Conservation (phyloP, 768 basidiomycete species). For the Boletus speciosus region DNA sequence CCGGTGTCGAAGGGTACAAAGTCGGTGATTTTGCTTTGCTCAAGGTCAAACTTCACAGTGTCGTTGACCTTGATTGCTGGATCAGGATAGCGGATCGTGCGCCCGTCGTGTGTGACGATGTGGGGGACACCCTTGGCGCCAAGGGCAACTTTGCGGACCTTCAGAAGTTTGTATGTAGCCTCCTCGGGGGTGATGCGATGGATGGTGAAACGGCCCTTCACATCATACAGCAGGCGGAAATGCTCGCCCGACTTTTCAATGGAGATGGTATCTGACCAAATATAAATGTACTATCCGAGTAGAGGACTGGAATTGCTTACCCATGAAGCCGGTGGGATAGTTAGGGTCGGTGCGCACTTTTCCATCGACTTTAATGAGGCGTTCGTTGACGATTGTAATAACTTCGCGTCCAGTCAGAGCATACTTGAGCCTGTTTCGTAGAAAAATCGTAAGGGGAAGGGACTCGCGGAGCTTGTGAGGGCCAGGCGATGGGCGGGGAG, state of each 20-base stretch:
- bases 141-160: conserved; percentile 88
- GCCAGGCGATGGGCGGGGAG: conserved; percentile 95
- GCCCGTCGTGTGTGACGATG: conserved; percentile 98
- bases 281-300: background rate
- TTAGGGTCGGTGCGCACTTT: conserved; percentile 98
- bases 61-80: conserved; percentile 94
- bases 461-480: conserved; percentile 99
- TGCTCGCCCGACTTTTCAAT: conserved; percentile 99
- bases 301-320: conserved; percentile 41
- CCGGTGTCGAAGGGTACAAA: conserved; percentile 96
- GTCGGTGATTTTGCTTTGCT: conserved; percentile 89
- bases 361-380: conserved; percentile 96
- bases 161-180: conserved; percentile 93
- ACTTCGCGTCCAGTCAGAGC: conserved; percentile 97
- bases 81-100: conserved; percentile 99
- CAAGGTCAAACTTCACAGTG: conserved; percentile 95
- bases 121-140: conserved; percentile 94
- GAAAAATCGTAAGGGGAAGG: conserved; percentile 94
- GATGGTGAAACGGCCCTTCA: conserved; percentile 99
- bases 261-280: conserved; percentile 77
- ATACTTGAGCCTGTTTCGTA: conserved; percentile 99
- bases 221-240: conserved; percentile 98
- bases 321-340: conserved; percentile 97
- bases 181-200: conserved; percentile 99
- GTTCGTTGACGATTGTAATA: conserved; percentile 89